A percentile compares a stretch with the other conserved stretches of the same genome.
Evolutionary conservation across 768 basidiomycete genomes (phyloP).

Genomic region (Glaciozyma antarctica): DNA sequence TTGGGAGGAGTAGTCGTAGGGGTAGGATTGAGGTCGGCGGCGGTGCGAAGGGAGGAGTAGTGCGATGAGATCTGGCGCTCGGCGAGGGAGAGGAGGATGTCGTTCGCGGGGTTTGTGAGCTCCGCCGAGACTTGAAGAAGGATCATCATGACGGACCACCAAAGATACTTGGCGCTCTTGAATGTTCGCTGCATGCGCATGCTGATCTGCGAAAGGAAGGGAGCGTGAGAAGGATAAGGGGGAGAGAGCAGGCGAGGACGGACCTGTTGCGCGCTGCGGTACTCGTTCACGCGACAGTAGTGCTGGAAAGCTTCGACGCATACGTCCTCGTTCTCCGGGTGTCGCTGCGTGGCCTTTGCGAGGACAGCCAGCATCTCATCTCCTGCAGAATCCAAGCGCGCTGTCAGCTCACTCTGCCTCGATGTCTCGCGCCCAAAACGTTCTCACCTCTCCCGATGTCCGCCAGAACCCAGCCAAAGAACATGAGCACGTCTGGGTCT

Average conservation of each 20-base stretch:
- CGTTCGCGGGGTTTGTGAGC: constrained; percentile 5
- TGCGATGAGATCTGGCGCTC: constrained; percentile 18
- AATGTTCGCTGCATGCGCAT: constrained; percentile 19
- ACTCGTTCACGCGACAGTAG: constrained; percentile 5
- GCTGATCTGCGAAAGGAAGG: not conserved
- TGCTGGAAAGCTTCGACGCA: constrained; percentile 22
- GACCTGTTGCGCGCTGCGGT: constrained; percentile 15
- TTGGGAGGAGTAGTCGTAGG: not conserved
- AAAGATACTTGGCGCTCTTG: constrained; percentile 13
- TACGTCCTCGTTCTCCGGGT: constrained; percentile 28
- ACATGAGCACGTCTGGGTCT: constrained; percentile 20
- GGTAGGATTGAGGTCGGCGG: not conserved
- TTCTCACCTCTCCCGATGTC: constrained; percentile 6
- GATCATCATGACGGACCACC: constrained; percentile 25
- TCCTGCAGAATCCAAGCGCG: not conserved
- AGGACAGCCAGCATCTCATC: constrained; percentile 12
- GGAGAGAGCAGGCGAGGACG: not conserved
- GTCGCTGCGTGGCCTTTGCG: not conserved
- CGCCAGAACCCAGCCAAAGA: constrained; percentile 4
- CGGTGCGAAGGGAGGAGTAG: not conserved
- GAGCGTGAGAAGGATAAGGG: not conserved
- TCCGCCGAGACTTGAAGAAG: constrained; percentile 14
- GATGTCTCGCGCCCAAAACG: too few relatives aligned
- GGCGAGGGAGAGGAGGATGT: constrained; percentile 23
- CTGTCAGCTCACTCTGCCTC: not conserved